These are phyloP conservation scores for Eudorina sp. DNA, from an alignment of 139 green algal genomes.

Conservation along the genomic window DNA sequence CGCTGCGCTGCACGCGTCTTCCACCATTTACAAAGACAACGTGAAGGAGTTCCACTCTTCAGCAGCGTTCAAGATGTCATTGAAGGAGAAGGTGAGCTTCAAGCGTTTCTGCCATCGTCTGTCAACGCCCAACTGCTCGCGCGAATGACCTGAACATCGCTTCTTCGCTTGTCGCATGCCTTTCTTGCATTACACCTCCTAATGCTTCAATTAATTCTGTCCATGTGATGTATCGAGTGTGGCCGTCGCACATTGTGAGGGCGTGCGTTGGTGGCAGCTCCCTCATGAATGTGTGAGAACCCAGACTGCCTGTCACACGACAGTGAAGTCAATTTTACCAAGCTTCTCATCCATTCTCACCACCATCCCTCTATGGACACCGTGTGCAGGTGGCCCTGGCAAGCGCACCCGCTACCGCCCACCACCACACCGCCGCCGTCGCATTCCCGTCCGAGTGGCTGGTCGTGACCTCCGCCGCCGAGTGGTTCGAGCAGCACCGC, in stretches of 20 bases:
- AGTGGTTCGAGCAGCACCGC: constrained; percentile 39
- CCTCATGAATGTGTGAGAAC: too few species aligned
- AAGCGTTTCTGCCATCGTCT: not conserved
- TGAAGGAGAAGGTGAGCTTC: not conserved
- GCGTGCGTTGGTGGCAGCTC: too few species aligned
- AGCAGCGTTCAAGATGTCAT: not conserved
- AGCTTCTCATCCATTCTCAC: too few species aligned
- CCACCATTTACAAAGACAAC: not conserved
- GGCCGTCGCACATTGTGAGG: too few species aligned
- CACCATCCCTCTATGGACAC: too few species aligned
- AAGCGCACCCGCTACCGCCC: not conserved
- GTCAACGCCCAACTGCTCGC: not conserved
- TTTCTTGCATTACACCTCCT: too few species aligned
- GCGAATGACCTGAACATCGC: too few species aligned
- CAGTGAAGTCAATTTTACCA: too few species aligned
- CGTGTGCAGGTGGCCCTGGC: not conserved
- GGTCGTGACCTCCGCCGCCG: not conserved
- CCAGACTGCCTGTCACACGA: too few species aligned
- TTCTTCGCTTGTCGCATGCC: too few species aligned
- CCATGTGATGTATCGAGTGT: too few species aligned
- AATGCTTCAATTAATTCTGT: too few species aligned
- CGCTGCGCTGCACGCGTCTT: not conserved
- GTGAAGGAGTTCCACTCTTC: not conserved
- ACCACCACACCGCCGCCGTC: not conserved
- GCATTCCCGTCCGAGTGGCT: not conserved